A percentile compares a stretch with the other conserved stretches of the same genome.
Evolutionary conservation across 306 rosid genomes (phyloP).

Genomic region (Begonia loranthoides): DNA sequence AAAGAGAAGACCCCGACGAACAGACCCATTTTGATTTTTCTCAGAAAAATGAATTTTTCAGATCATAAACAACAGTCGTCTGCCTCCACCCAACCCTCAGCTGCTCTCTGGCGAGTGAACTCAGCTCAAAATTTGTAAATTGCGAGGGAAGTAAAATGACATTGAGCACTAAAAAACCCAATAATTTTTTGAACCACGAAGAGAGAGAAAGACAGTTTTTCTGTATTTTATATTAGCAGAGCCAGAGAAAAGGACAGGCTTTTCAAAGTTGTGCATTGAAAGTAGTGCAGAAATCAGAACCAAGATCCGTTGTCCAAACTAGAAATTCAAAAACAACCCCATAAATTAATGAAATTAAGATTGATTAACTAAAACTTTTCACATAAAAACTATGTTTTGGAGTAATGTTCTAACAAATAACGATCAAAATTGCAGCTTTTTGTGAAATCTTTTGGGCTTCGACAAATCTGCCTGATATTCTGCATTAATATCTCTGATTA

Average conservation of each 20-base stretch:
- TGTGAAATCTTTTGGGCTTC: no score
- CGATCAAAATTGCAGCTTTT: no score
- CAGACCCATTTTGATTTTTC: constrained; percentile 29
- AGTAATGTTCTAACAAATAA: no score
- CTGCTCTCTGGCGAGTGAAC: background rate
- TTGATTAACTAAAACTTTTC: no score
- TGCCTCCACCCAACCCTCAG: background rate
- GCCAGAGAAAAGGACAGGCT: constrained; percentile 19
- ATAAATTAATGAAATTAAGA: no score
- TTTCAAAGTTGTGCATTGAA: constrained; percentile 20
- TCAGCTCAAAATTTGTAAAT: constrained; percentile 11
- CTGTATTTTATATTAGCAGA: constrained; percentile 13
- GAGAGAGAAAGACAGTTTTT: constrained; percentile 16
- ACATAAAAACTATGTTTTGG: no score
- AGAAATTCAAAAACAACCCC: constrained; percentile 9
- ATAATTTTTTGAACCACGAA: constrained; percentile 25
- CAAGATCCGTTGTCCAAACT: constrained; percentile 13
- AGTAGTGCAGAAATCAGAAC: constrained; percentile 10
- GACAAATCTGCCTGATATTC: no score
- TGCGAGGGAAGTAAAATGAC: constrained; percentile 11
- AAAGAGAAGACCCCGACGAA: constrained; percentile 20
- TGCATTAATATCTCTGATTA: no score
- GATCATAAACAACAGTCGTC: no score
- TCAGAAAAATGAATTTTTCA: background rate
- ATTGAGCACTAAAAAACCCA: constrained; percentile 12